Evolutionary conservation across 139 green algal genomes (phyloP).

Genomic region (Closterium sp.): DNA sequence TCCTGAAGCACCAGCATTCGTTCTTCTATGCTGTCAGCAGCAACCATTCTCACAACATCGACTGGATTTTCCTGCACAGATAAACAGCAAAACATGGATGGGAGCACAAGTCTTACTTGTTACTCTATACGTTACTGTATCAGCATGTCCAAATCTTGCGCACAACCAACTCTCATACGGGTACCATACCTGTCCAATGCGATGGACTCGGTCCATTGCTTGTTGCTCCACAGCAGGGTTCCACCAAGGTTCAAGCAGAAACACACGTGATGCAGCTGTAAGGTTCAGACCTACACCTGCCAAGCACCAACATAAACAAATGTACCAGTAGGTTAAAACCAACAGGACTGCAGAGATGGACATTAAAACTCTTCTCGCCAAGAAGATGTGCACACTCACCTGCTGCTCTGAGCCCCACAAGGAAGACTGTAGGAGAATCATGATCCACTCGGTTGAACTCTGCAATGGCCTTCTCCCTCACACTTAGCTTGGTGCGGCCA

Average conservation of each 20-base stretch:
- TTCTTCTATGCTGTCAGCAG: background rate
- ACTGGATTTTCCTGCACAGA: background rate
- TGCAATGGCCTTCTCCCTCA: background rate
- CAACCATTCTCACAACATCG: background rate
- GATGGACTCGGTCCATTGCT: slow-evolving; percentile 68
- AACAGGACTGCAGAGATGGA: background rate
- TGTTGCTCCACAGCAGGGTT: slow-evolving; percentile 74
- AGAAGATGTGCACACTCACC: background rate
- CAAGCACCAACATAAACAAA: background rate
- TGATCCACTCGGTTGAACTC: background rate
- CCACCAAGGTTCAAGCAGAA: slow-evolving; percentile 57
- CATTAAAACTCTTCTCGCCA: background rate
- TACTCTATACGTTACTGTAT: background rate
- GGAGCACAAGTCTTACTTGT: background rate
- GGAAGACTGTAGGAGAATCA: background rate
- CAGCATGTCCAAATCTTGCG: background rate
- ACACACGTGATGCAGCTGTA: slow-evolving; percentile 46
- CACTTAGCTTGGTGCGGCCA: background rate
- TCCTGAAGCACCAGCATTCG: background rate
- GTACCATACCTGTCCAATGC: slow-evolving; percentile 60
- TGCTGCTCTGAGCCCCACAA: slow-evolving; percentile 39
- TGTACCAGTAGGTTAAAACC: background rate
- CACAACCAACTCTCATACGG: too few relatives aligned
- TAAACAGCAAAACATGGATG: background rate
- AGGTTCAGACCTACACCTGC: slow-evolving; percentile 68